Evolutionary conservation across 495 filamentous ascomycete genomes (phyloP).

Genomic region (Astrocystis sublimbata): DNA sequence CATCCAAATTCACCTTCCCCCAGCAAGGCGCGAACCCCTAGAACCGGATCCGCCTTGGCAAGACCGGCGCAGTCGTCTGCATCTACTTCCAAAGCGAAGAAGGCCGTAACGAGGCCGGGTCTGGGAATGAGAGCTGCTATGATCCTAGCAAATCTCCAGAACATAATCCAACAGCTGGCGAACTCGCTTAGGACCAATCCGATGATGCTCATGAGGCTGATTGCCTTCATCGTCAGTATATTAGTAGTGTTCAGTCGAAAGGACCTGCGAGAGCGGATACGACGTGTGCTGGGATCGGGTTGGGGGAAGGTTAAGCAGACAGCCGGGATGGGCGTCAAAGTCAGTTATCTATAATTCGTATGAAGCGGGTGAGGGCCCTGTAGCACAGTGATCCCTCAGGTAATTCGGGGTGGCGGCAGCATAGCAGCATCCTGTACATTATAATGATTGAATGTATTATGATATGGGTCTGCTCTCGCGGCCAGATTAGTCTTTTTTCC

Average conservation of each 20-base stretch:
- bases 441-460: conserved; percentile 20
- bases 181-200: conserved; percentile 70
- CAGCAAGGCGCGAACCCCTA: conserved; percentile 58
- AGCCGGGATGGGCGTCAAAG: conserved; percentile 95
- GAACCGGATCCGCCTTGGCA: conserved; percentile 27
- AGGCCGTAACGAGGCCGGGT: conserved; percentile 35
- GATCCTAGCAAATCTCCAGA: conserved; percentile 56
- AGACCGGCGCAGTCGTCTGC: conserved; percentile 25
- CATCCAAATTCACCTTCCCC: conserved; percentile 26
- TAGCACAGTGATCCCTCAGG: neutral
- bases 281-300: conserved; percentile 61
- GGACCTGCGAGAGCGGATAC: conserved; percentile 72
- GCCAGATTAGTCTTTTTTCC: neutral
- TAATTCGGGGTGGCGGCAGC: neutral
- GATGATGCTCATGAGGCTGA: conserved; percentile 66
- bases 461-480: neutral
- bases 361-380: conserved; percentile 3
- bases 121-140: conserved; percentile 52
- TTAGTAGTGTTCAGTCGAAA: conserved; percentile 72
- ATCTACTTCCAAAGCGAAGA: conserved; percentile 34
- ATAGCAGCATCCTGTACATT: conserved; percentile 17
- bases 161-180: conserved; percentile 62
- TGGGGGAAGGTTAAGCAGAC: conserved; percentile 87
- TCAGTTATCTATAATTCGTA: conserved; percentile 80
- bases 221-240: conserved; percentile 83